Conservation (phyloP, 768 basidiomycete species). For the Rhodotorula babjevae region DNA sequence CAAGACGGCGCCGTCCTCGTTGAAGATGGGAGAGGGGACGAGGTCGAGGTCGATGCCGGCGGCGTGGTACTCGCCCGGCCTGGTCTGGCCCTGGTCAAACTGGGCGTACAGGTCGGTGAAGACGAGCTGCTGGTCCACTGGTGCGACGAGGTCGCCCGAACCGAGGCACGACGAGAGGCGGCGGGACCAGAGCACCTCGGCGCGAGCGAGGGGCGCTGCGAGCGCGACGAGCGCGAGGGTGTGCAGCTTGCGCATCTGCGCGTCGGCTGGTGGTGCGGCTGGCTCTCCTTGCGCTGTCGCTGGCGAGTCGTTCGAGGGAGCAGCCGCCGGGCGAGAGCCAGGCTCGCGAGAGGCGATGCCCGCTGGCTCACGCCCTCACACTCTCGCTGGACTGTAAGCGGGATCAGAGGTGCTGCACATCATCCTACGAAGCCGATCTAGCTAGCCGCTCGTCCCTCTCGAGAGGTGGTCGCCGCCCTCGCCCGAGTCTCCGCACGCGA, state of each 20-base stretch:
- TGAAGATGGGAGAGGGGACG: conserved; percentile 4
- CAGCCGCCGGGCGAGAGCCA: too few species aligned
- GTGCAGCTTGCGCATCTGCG: background rate
- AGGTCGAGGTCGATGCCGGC: conserved; percentile 12
- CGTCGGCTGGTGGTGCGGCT: too few species aligned
- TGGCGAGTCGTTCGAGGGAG: too few species aligned
- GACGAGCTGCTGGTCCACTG: conserved; percentile 12
- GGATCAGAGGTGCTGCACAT: too few species aligned
- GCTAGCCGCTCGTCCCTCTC: too few species aligned
- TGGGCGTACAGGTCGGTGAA: conserved; percentile 28
- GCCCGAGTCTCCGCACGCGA: too few species aligned
- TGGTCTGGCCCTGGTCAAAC: conserved; percentile 25
- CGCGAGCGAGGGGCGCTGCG: background rate
- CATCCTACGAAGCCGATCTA: too few species aligned
- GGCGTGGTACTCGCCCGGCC: conserved; percentile 4
- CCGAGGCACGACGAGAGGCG: conserved; percentile 12
- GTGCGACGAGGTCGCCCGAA: background rate
- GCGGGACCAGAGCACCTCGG: background rate
- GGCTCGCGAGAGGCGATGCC: too few species aligned
- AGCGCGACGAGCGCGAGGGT: background rate
- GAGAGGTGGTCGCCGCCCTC: too few species aligned
- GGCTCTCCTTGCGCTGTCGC: too few species aligned
- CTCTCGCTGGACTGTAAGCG: too few species aligned
- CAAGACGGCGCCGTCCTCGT: conserved; percentile 14
- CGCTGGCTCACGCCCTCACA: too few species aligned